A percentile compares a stretch with the other conserved stretches of the same genome.
Evolutionary conservation across 23 red algal genomes (phyloP).

Genomic region (Chondrus crispus): DNA sequence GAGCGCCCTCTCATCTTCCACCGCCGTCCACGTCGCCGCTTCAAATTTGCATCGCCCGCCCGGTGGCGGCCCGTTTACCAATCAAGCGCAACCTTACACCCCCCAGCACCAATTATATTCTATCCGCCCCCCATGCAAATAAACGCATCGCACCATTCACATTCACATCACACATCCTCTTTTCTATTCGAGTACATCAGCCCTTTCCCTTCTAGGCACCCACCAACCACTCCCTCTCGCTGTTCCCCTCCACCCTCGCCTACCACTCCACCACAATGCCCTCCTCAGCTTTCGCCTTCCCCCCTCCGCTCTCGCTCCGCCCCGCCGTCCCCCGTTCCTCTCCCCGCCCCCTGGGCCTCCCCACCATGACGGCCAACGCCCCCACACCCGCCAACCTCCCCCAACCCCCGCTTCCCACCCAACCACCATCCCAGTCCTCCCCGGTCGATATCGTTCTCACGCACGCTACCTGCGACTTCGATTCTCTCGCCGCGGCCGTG

Average conservation of each 20-base stretch:
- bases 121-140: too few species aligned
- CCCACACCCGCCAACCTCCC: too few species aligned
- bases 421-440: not conserved
- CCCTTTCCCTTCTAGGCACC: not conserved
- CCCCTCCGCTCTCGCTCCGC: not conserved
- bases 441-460: slow-evolving; percentile 29
- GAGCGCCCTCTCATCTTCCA: too few species aligned
- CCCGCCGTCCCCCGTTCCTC: not conserved
- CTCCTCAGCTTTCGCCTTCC: not conserved
- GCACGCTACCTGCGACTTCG: slow-evolving; percentile 58
- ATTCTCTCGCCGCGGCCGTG: slow-evolving; percentile 53
- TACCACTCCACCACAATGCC: not conserved
- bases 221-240: not conserved
- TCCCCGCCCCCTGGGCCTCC: not conserved
- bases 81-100: too few species aligned
- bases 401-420: not conserved
- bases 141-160: too few species aligned
- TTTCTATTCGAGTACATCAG: too few species aligned
- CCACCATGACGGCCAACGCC: not conserved
- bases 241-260: not conserved
- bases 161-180: too few species aligned
- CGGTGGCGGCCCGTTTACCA: too few species aligned
- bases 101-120: too few species aligned
- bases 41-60: too few species aligned
- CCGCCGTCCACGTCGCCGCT: too few species aligned